Evolutionary conservation across 225 moss, liverwort and hornwort species (phyloP), one percentile per base, ranked within the genome.

Genomic region (Marchantia paleacea): DNA sequence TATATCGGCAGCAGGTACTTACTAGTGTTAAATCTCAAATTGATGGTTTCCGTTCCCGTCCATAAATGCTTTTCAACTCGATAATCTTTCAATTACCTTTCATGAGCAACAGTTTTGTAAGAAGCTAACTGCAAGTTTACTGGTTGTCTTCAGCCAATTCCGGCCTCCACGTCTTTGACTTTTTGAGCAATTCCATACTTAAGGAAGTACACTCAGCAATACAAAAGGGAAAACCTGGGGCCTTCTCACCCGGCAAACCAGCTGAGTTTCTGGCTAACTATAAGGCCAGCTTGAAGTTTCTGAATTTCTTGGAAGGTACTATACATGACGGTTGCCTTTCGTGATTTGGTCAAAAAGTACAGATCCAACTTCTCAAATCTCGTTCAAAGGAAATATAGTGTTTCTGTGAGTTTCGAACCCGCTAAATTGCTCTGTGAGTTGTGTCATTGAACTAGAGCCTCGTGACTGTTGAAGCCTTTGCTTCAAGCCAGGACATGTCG

Each of bases 231-330:
- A 96, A 87, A 76, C 90, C 92, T 55, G 91, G 95, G 57, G 93
- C 93, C 24, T 96, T 96, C 81, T 96, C 95, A 50, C 93, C 93
- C 54, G 93, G 95, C 68, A 96, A 93, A 81, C 93, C 95, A 81
- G 87, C 89, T 52, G 92, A 93, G 79, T 96, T 93, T 84, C 86
- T 93, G 75, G 92, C 89, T 54, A 96, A 96, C 81, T 96, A 93
- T 80, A 96, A 89, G 75, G 91, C 93, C 77, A 93, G 93, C 79
- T 83, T 96, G 84, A 92, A 81, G 82, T 93, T 96, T 83, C 73
- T 93, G 69, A 88, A 85, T 73, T 90, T 92, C 64, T 81, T 96
- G 80, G 93, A 96, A 92, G 95, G 94, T 94, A 88, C 52, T 18
- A 55, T 28, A 16, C 4, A 74, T 54, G 50, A 13, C 15, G 6